phyloP scores from a whole-genome alignment of 495 filamentous ascomycete genomes.

The Letharia lupina region DNA sequence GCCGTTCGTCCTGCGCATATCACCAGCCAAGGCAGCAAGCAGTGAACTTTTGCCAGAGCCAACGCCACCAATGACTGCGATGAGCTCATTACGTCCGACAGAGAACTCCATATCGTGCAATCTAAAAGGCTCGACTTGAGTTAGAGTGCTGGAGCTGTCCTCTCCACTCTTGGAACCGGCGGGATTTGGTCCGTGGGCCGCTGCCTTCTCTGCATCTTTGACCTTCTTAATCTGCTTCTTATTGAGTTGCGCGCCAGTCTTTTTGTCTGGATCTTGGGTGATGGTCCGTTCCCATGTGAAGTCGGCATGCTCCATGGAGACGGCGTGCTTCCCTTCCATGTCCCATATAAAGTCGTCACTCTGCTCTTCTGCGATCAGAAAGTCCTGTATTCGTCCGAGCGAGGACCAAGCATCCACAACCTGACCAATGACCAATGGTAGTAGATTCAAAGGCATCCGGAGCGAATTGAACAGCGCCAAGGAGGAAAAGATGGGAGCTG shows the following conservation, averaged over 20 bases:
- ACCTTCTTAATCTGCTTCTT: conserved; percentile 39
- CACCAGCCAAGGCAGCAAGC: conserved; percentile 80
- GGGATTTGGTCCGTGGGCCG: conserved; percentile 29
- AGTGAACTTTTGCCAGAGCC: conserved; percentile 90
- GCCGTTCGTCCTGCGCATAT: conserved; percentile 80
- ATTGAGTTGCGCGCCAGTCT: conserved; percentile 18
- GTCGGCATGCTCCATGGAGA: conserved; percentile 62
- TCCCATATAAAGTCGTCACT: conserved; percentile 63
- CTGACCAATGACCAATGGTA: conserved; percentile 82
- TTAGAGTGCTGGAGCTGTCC: conserved; percentile 46
- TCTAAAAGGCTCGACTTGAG: conserved; percentile 68
- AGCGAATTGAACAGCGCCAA: conserved; percentile 87
- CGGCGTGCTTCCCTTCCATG: conserved; percentile 53
- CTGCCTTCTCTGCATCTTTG: conserved; percentile 30
- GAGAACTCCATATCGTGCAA: conserved; percentile 65
- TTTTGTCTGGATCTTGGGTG: conserved; percentile 47
- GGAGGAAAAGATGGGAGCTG: conserved; percentile 83
- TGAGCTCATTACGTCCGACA: conserved; percentile 70
- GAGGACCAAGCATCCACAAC: conserved; percentile 84
- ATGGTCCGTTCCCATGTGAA: conserved; percentile 88
- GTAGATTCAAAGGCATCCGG: conserved; percentile 77
- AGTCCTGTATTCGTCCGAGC: conserved; percentile 75
- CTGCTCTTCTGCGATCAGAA: conserved; percentile 75
- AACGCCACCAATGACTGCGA: conserved; percentile 86
- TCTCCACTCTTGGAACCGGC: conserved; percentile 27